Evolutionary conservation across 164 flowering plant species (phyloP).

Genomic region (Vitis labrusca): DNA sequence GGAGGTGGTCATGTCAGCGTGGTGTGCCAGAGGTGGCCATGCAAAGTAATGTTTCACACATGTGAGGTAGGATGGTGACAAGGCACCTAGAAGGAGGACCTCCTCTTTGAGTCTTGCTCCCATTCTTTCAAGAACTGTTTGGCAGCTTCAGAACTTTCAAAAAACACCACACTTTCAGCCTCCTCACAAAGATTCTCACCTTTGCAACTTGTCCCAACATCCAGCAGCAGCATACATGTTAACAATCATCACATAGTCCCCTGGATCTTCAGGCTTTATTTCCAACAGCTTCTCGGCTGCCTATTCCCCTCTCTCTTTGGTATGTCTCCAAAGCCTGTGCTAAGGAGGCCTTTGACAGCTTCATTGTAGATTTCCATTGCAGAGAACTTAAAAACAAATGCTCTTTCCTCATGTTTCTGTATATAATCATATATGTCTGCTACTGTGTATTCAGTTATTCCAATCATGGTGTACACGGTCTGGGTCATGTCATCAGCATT

Average conservation of each 20-base stretch:
- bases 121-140: no score
- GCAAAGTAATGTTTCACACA: no score
- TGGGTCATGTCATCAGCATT: no score
- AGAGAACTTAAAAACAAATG: conserved; percentile 85
- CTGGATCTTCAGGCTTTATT: conserved; percentile 45
- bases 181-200: conserved; percentile 53
- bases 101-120: no score
- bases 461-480: conserved; percentile 71
- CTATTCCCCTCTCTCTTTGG: conserved; percentile 49
- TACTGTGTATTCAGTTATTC: conserved; percentile 75
- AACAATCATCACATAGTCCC: conserved; percentile 56
- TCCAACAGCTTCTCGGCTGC: conserved; percentile 54
- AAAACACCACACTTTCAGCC: no score
- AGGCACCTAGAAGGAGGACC: no score
- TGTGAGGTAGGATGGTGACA: no score
- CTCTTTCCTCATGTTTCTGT: conserved; percentile 75
- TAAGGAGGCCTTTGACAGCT: conserved; percentile 81
- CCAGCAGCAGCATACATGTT: conserved; percentile 64
- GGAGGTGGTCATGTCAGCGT: no score
- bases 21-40: no score
- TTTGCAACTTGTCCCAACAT: conserved; percentile 46
- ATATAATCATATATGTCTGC: conserved; percentile 86
- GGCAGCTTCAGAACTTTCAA: no score
- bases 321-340: conserved; percentile 20
- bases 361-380: conserved; percentile 98